Percentiles rank a stretch among this genome's conserved stretches.
phyloP scores from a whole-genome alignment of 257 asterid genomes.

The Euphrasia confusa region DNA sequence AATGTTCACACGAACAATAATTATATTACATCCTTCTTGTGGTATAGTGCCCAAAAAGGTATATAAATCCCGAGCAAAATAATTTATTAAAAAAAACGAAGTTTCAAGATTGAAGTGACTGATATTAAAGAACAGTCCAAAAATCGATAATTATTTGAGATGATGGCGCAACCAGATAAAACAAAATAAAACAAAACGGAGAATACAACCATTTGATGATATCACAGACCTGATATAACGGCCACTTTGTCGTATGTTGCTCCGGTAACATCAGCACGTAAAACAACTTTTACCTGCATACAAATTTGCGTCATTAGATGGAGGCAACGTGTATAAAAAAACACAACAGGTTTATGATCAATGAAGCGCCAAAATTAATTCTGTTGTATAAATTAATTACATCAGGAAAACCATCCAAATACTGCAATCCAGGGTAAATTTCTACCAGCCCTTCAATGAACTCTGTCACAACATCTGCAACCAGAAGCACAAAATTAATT shows the following conservation, averaged over 20 bases:
- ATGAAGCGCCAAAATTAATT: background rate
- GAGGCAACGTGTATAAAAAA: constrained; percentile 3
- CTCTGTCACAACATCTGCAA: constrained; percentile 93
- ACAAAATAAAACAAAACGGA: background rate
- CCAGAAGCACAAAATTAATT: constrained; percentile 19
- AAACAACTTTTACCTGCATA: constrained; percentile 80
- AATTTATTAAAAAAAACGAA: background rate
- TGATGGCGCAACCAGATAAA: background rate
- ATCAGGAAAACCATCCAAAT: constrained; percentile 93
- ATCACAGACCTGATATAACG: constrained; percentile 69
- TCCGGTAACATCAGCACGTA: constrained; percentile 84
- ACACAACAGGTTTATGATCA: background rate
- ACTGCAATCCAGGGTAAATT: constrained; percentile 90
- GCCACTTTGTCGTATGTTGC: constrained; percentile 83
- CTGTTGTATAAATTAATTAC: constrained; percentile 25
- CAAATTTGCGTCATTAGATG: constrained; percentile 16
- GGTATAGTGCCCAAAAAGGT: constrained; percentile 5
- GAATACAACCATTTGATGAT: constrained; percentile 8
- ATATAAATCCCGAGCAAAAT: background rate
- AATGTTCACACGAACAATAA: constrained; percentile 7
- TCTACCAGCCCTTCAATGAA: constrained; percentile 93
- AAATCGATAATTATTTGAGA: background rate
- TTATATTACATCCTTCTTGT: constrained; percentile 3
- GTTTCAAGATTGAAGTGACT: background rate
- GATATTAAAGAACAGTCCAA: background rate